Evolutionary conservation across 2,329 filamentous ascomycete genomes (phyloP), one percentile per base, ranked within the genome.

Genomic region (Aspergillus pseudotamarii): DNA sequence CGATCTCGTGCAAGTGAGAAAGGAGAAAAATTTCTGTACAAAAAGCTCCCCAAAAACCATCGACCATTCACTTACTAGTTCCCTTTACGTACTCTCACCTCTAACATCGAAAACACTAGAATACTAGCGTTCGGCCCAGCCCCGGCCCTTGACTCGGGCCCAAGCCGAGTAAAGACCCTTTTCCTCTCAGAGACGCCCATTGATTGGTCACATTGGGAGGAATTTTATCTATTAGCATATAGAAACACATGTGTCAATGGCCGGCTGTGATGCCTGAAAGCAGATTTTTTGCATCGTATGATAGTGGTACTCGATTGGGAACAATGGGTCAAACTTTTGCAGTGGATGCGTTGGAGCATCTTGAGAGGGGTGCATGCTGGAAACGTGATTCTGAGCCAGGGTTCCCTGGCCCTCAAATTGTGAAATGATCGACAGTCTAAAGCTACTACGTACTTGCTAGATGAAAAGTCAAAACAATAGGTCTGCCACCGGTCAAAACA

Each of bases 401-500:
- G 62, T 62, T 60, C 21, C 51, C 32, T 55, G 12, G 51, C 11
- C 32, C 51, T 55, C 32, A 55, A 55, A 55, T 26, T 21, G 32
- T 38, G 51, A 30, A 54, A 62, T 54, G 64, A 66, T 66, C 64
- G 63, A 63, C 64, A 45, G 62, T 59, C 62, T 63, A 64, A 58
- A 51, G 23, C 60, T 64, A 63, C n/a, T n/a, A n/a, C n/a, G n/a
- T n/a, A n/a, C 58, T 58, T 56, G 55, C 23, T 34, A 32, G 28
- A 51, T 30, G 26, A 55, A 57, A 61, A 61, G 59, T 58, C 59
- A 61, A 61, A 61, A 54, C 28, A 50, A 41, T 36, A 21, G 11
- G 28, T 53, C 16, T 30, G 28, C 51, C 32, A 8, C n/a, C 6
- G 34, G 32, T 19, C 32, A 26, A 38, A 38, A 55, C 30, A 55